phyloP scores from a whole-genome alignment of 2,329 filamentous ascomycete genomes.

The Ophiocordyceps polyrhachis-furcata region DNA sequence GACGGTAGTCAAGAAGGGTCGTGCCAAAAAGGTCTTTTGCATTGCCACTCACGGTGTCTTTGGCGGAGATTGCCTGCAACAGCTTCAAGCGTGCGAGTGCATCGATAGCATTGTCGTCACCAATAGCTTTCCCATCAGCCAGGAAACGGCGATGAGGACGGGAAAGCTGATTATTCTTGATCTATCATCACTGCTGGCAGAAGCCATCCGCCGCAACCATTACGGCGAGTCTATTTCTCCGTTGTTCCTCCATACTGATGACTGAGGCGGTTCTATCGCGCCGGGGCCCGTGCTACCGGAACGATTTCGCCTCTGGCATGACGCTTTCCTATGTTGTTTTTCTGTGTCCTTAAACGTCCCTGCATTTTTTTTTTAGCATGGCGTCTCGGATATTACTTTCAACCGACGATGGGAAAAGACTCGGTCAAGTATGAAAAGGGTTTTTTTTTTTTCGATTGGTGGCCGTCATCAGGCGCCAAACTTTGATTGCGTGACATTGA shows the following conservation, averaged over 20 bases:
- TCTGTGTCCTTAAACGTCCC: conserved; percentile 1
- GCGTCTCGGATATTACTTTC: conserved; percentile 1
- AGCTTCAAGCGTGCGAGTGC: conserved; percentile 81
- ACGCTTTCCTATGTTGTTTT: not conserved
- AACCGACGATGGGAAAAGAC: not conserved
- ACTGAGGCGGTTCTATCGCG: conserved; percentile 19
- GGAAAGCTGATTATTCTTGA: conserved; percentile 82
- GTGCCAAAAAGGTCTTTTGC: conserved; percentile 87
- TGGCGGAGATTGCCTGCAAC: conserved; percentile 70
- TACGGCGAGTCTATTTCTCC: conserved; percentile 71
- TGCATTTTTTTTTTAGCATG: conserved; percentile 1
- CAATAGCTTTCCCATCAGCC: conserved; percentile 85
- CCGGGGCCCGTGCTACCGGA: not conserved
- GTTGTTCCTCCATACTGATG: conserved; percentile 47
- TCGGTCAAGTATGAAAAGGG: not conserved
- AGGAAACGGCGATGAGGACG: conserved; percentile 48
- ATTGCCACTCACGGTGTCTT: conserved; percentile 96
- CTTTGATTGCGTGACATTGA: not conserved
- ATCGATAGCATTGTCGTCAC: conserved; percentile 91
- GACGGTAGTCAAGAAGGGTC: conserved; percentile 83
- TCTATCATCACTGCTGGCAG: conserved; percentile 69
- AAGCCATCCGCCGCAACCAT: conserved; percentile 90
- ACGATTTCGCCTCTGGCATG: not conserved
- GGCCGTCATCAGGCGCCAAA: not conserved
- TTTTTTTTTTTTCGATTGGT: not conserved